phyloP scores from a whole-genome alignment of 768 basidiomycete genomes.

The Leucocoprinus sp. region DNA sequence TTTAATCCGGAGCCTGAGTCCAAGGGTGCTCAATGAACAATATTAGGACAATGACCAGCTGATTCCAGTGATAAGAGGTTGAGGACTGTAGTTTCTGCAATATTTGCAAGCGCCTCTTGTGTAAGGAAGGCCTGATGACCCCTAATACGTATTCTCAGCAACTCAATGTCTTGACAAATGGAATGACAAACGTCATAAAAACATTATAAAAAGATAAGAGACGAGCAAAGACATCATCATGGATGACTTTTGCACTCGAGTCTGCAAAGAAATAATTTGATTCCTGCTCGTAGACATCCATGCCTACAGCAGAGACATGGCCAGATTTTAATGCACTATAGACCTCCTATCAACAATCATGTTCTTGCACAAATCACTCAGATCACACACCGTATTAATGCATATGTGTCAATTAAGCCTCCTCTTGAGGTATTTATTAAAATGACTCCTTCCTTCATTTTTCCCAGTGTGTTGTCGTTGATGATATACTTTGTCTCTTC shows the following conservation, averaged over 20 bases:
- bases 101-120: constrained; percentile 29
- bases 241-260: constrained; percentile 33
- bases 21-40: constrained; percentile 13
- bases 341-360: neutral
- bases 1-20: too few species aligned
- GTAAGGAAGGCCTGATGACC: constrained; percentile 39
- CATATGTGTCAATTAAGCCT: constrained; percentile 32
- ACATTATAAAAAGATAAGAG: constrained; percentile 39
- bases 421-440: constrained; percentile 38
- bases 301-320: constrained; percentile 33
- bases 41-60: constrained; percentile 24
- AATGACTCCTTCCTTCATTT: constrained; percentile 33
- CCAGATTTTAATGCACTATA: constrained; percentile 29
- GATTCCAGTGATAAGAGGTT: constrained; percentile 26
- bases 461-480: constrained; percentile 28
- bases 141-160: constrained; percentile 14
- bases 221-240: constrained; percentile 37
- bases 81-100: constrained; percentile 31
- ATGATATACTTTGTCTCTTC: constrained; percentile 32
- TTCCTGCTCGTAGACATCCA: constrained; percentile 36
- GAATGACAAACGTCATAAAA: constrained; percentile 29
- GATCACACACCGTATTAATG: constrained; percentile 28
- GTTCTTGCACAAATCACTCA: neutral
- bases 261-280: constrained; percentile 35
- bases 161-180: neutral